Evolutionary conservation across 1,284 basidiomycete genomes (phyloP), one percentile per base, ranked within the genome.

Genomic region (Marasmius tenuissimus): DNA sequence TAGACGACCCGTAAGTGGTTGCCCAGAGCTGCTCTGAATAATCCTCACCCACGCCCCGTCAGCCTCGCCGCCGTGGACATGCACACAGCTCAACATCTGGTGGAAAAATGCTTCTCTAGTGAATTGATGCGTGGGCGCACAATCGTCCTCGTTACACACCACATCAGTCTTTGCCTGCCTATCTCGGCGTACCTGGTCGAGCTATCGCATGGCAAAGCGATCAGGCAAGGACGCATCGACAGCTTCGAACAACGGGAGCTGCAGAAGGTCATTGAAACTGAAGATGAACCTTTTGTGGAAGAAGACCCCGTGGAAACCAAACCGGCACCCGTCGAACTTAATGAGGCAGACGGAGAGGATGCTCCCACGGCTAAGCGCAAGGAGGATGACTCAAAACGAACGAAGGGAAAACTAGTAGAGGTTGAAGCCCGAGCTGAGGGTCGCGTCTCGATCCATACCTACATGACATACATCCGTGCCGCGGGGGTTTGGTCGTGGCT

Each of bases 51-150:
- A 60, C 20, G 49, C n/a, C 40, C 39, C 35, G 33, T 16, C 62
- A 91, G 92, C 3, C 80, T 97, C 12, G 89, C 92, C 0, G 93
- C 94, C 1, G 92, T 97, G 8, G 94, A 97, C 73, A 93, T 93
- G 76, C 92, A 95, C 69, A 94, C 92, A 1, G 91, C 92, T 48
- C 85, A 88, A 65, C 89, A 92, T 67, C 79, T 92, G 10, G 84
- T 89, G 49, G 77, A 83, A 58, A 76, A 85, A 62, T 88, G 90
- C 66, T 75, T 94, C 16, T 79, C 78, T 9, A 87, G 92, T 10
- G 76, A 82, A 0, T 77, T 94, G 3, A 81, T 88, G 65, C 77
- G 78, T 34, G 83, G 81, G 51, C 81, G 92, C 14, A 94, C 92
- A 0, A 81, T 93, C 60, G 85, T 96, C 60, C 80, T 97, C 4